Evolutionary conservation across 1,284 basidiomycete genomes (phyloP).

Genomic region (Rhizopogon hawkerae): DNA sequence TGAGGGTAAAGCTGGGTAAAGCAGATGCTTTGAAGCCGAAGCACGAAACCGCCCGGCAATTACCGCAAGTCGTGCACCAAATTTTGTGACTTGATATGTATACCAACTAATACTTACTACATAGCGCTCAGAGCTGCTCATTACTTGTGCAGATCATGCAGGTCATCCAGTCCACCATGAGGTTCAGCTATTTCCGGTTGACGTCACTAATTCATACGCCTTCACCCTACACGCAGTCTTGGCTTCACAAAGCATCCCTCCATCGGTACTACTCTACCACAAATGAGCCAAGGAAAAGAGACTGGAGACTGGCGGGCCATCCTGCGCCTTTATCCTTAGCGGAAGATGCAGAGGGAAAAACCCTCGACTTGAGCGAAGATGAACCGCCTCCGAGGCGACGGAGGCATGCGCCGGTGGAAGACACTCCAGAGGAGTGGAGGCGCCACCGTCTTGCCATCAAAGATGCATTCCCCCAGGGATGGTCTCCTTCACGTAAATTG

Average conservation of each 20-base stretch:
- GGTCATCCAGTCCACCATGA: not conserved
- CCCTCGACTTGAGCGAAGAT: conserved; percentile 47
- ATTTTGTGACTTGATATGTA: too few species aligned
- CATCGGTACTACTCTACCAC: conserved; percentile 23
- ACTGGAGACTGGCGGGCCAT: conserved; percentile 46
- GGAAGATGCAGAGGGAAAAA: conserved; percentile 31
- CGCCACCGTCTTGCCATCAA: conserved; percentile 54
- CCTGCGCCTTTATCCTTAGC: conserved; percentile 45
- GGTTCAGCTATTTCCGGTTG: not conserved
- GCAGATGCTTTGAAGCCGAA: not conserved
- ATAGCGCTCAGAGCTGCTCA: too few species aligned
- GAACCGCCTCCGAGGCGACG: conserved; percentile 35
- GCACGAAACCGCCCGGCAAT: not conserved
- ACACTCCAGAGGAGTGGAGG: conserved; percentile 46
- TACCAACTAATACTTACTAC: too few species aligned
- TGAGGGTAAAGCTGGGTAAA: not conserved
- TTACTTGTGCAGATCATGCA: not conserved
- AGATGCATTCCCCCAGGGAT: conserved; percentile 64
- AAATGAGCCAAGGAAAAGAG: conserved; percentile 18
- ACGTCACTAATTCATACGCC: not conserved
- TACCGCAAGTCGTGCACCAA: not conserved
- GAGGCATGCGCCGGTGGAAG: conserved; percentile 29
- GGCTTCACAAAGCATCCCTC: conserved; percentile 5
- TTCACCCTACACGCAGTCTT: not conserved
- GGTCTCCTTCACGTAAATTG: conserved; percentile 80